phyloP scores from a whole-genome alignment of 805 yeast species.

The Saturnispora bothae region DNA sequence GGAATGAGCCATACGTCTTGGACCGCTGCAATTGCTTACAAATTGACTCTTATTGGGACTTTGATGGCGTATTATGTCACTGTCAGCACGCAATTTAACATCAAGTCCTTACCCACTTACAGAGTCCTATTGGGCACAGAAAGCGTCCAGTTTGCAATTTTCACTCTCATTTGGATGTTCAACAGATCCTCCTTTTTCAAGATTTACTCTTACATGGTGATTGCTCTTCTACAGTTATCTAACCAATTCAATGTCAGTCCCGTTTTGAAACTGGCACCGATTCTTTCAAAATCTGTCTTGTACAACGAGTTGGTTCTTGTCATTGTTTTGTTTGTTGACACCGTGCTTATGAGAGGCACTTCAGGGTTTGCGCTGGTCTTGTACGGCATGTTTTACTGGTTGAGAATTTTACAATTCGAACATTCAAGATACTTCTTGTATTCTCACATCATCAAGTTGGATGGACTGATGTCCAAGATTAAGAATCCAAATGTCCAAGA shows the following conservation, averaged over 20 bases:
- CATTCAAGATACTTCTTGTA: constrained; percentile 36
- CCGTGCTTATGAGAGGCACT: constrained; percentile 51
- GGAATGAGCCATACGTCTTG: constrained; percentile 29
- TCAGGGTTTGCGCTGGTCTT: constrained; percentile 58
- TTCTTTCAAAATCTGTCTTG: constrained; percentile 40
- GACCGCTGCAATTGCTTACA: constrained; percentile 42
- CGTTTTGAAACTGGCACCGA: constrained; percentile 29
- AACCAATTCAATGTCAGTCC: constrained; percentile 30
- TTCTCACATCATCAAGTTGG: constrained; percentile 33
- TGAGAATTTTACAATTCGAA: constrained; percentile 49
- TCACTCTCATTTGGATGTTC: constrained; percentile 50
- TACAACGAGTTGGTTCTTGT: constrained; percentile 51
- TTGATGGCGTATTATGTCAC: constrained; percentile 42
- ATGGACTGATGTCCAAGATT: constrained; percentile 30
- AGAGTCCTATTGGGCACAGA: constrained; percentile 59
- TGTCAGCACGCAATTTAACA: constrained; percentile 48
- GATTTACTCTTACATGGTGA: constrained; percentile 46
- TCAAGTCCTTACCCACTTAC: constrained; percentile 46
- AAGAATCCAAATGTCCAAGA: constrained; percentile 36
- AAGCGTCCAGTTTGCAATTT: constrained; percentile 58
- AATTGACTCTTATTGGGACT: constrained; percentile 48
- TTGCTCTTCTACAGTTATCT: constrained; percentile 50
- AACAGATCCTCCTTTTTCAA: constrained; percentile 59
- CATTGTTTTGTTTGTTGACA: constrained; percentile 44
- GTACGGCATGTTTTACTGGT: constrained; percentile 56